phyloP scores from a whole-genome alignment of 805 yeast species.

The Hanseniaspora osmophila region DNA sequence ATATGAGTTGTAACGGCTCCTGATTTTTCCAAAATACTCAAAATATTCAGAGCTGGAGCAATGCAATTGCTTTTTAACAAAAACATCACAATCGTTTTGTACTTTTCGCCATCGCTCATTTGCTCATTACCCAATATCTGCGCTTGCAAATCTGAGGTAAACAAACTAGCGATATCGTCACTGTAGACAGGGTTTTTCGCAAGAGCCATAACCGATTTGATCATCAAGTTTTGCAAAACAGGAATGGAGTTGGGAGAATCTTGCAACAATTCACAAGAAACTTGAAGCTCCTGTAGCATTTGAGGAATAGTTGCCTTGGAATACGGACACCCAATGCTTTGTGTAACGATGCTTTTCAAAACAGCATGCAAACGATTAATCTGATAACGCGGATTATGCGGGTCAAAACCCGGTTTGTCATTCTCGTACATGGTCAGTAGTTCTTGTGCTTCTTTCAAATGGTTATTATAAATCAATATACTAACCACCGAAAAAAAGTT shows the following conservation, averaged over 20 bases:
- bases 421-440: background rate
- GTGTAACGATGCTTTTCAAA: background rate
- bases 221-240: background rate
- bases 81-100: background rate
- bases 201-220: background rate
- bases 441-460: background rate
- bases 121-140: background rate
- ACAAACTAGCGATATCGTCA: background rate
- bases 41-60: background rate
- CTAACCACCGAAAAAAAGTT: slow-evolving; percentile 11
- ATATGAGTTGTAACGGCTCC: background rate
- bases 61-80: background rate
- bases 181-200: background rate
- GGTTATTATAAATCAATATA: background rate
- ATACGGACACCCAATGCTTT: background rate
- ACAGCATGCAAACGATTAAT: background rate
- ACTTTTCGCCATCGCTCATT: background rate
- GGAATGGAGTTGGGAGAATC: background rate
- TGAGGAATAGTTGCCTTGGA: background rate
- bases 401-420: background rate
- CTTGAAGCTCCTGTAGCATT: background rate
- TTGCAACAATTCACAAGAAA: background rate
- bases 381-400: background rate
- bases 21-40: background rate
- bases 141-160: background rate